Evolutionary conservation across 148 eudicot species (phyloP), one percentile per base, ranked within the genome.

Genomic region (Limonium bicolor): DNA sequence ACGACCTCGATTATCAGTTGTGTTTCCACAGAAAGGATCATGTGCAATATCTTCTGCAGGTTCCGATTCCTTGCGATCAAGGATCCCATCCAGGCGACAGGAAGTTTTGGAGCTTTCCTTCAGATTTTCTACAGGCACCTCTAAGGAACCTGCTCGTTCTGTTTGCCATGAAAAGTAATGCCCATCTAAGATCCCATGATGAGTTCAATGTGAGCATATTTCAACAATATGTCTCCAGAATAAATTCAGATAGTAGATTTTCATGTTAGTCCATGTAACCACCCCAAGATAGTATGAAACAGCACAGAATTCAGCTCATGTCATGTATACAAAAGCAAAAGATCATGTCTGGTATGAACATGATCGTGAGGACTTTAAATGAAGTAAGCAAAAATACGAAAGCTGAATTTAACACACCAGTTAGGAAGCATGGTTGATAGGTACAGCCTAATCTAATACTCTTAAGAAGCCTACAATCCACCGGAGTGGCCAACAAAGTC

Each of bases 121-220:
- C 34, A 41, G 56, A 50, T 69, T 71, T 27, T 62, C 73, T 19
- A 37, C 69, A 44, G 19, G 72, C 35, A 63, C 71, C 42, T 71
- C 73, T 41, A 32, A 36, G 38, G 55, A 64, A 50, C 52, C 66
- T 59, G 44, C 63, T 46, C 66, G 64, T 51, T 81, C 83, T 86
- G 79, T 33, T 63, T 48, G 37, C 7, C 20, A 43, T 43, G 30
- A 24, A 15, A 18, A 24, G 29, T 23, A 24, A 42, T 27, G 2
- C 27, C 48, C 24, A 24, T 10, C 13, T 5, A 25, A 6, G 20
- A 0, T 24, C 29, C 7, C 17, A 24, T 43, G 16, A 7, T 25
- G 12, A 29, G 24, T 5, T 13, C 14, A 24, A 22, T 24, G n/a
- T 11, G 16, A 25, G 13, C 31, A 23, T 43, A 43, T 24, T 43